These are phyloP conservation scores for Phytophthora vignae DNA, from an alignment of 352 stramenopile genomes.

Conservation along the genomic window DNA sequence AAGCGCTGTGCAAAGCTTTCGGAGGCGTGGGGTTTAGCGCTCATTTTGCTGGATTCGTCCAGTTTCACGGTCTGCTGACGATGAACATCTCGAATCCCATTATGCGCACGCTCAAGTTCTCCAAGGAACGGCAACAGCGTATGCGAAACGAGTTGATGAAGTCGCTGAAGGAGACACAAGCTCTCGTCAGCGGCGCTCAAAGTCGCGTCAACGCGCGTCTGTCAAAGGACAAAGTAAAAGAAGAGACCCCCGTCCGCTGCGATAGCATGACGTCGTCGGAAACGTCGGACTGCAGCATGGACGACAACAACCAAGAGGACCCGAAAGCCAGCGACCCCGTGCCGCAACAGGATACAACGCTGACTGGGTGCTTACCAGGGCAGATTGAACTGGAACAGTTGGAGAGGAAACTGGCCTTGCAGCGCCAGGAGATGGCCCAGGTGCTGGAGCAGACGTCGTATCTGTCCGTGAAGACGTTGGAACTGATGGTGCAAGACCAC, in stretches of 20 bases:
- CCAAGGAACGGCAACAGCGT: constrained; percentile 52
- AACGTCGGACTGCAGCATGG: constrained; percentile 21
- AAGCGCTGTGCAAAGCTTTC: constrained; percentile 11
- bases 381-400: constrained; percentile 29
- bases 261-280: constrained; percentile 33
- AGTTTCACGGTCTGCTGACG: constrained; percentile 49
- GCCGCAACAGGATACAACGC: constrained; percentile 21
- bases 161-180: constrained; percentile 43
- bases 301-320: constrained; percentile 29
- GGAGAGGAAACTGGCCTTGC: constrained; percentile 40
- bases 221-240: constrained; percentile 2
- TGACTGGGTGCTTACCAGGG: constrained; percentile 19
- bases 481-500: constrained; percentile 63
- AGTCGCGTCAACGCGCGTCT: constrained; percentile 7
- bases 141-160: constrained; percentile 52
- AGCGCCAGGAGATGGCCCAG: constrained; percentile 42
- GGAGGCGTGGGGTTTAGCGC: constrained; percentile 11
- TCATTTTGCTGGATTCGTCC: constrained; percentile 36
- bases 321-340: neutral
- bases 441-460: constrained; percentile 50
- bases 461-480: constrained; percentile 63
- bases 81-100: constrained; percentile 61
- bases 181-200: constrained; percentile 31
- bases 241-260: constrained; percentile 13
- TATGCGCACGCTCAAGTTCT: constrained; percentile 59